Percentiles rank a stretch among this genome's conserved stretches.
These are phyloP conservation scores for Tricladium varicosporioides DNA, from an alignment of 2,329 filamentous ascomycete genomes.

Conservation along the genomic window DNA sequence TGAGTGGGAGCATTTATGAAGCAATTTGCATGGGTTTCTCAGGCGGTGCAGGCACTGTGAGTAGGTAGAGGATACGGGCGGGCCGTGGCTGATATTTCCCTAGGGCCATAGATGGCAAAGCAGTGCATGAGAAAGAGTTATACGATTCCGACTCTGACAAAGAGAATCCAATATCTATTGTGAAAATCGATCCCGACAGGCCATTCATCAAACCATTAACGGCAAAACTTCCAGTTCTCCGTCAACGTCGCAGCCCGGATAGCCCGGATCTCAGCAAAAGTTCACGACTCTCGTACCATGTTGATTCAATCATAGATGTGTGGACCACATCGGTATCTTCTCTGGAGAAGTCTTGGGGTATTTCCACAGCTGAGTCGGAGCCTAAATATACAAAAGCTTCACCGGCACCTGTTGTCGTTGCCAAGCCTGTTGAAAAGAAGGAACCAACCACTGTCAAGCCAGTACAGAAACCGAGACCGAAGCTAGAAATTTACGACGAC, in stretches of 20 bases:
- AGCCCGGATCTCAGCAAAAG: not conserved
- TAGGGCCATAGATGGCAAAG: conserved; percentile 5
- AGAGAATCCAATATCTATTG: not conserved
- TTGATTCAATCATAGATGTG: not conserved
- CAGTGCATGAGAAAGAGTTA: not conserved
- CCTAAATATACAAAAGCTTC: not conserved
- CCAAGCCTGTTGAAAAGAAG: not conserved
- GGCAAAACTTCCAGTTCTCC: not conserved
- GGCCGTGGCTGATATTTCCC: not conserved
- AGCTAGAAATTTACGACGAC: conserved; percentile 3
- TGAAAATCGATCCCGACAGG: not conserved
- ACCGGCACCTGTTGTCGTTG: not conserved
- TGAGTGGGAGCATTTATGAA: conserved; percentile 13
- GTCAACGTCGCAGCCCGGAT: not conserved
- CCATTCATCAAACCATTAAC: not conserved
- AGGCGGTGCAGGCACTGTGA: conserved; percentile 17
- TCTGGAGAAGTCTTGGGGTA: not conserved
- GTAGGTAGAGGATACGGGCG: not conserved
- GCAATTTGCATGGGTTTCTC: conserved; percentile 16
- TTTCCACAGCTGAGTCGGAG: not conserved
- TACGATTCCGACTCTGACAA: not conserved
- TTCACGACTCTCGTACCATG: not conserved
- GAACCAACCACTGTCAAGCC: not conserved
- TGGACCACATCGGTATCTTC: not conserved
- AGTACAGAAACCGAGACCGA: not conserved